These are phyloP conservation scores for Fraxinus angustifolia DNA, from an alignment of 305 asterid species.

Conservation along the genomic window DNA sequence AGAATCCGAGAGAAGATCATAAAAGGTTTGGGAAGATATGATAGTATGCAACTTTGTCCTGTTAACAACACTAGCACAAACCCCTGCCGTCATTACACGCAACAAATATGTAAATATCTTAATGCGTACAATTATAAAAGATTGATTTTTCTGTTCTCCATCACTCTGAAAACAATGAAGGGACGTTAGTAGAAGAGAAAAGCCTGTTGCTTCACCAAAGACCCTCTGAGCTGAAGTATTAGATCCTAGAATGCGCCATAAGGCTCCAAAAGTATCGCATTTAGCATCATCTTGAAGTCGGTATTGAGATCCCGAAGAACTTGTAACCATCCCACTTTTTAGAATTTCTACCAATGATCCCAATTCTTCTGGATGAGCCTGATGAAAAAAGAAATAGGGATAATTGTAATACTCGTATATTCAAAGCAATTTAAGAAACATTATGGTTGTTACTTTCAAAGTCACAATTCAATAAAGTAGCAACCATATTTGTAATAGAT, in stretches of 20 bases:
- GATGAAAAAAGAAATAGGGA: constrained; percentile 27
- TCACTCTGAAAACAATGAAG: constrained; percentile 82
- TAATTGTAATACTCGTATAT: constrained; percentile 18
- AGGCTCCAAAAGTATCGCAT: constrained; percentile 88
- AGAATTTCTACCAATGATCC: constrained; percentile 81
- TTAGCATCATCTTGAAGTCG: constrained; percentile 78
- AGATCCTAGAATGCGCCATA: constrained; percentile 87
- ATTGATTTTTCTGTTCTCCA: constrained; percentile 45
- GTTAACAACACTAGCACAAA: constrained; percentile 75
- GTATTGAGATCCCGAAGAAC: constrained; percentile 78
- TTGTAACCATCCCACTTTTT: constrained; percentile 96
- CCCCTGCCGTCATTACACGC: constrained; percentile 87
- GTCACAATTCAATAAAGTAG: constrained; percentile 20
- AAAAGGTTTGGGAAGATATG: constrained; percentile 76
- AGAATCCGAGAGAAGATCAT: constrained; percentile 85
- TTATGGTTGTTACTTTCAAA: constrained; percentile 13
- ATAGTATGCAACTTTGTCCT: constrained; percentile 68
- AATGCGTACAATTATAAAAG: constrained; percentile 36
- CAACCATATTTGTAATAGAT: neutral
- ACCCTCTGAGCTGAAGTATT: constrained; percentile 89
- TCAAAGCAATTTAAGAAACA: constrained; percentile 14
- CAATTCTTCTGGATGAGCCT: constrained; percentile 93
- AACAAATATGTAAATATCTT: constrained; percentile 79
- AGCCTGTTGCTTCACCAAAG: constrained; percentile 98
- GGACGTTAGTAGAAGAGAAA: constrained; percentile 85